Evolutionary conservation across 1,139 yeast species (phyloP).

Genomic region (Suhomyces atakaporum): DNA sequence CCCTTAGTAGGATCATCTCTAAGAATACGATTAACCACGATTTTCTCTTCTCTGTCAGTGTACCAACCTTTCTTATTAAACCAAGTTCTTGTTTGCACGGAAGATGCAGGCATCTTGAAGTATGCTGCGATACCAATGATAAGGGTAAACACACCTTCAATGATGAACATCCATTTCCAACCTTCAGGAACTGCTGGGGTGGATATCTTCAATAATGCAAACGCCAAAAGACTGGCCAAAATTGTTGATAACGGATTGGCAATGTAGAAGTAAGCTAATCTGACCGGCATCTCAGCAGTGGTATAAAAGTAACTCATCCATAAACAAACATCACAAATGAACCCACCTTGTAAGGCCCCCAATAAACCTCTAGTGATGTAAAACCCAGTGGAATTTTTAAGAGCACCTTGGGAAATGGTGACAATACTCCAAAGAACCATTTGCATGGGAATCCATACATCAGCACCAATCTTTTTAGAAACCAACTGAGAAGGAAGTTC

Average conservation of each 20-base stretch:
- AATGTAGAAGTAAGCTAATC: slow-evolving; percentile 30
- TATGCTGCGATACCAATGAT: slow-evolving; percentile 31
- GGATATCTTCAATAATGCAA: slow-evolving; percentile 28
- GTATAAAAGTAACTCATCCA: slow-evolving; percentile 37
- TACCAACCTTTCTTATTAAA: slow-evolving; percentile 38
- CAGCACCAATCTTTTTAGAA: slow-evolving; percentile 55
- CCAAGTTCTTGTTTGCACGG: slow-evolving; percentile 29
- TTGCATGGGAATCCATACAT: slow-evolving; percentile 56
- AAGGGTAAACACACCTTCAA: slow-evolving; percentile 36
- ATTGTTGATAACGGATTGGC: slow-evolving; percentile 25
- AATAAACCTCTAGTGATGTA: slow-evolving; percentile 29
- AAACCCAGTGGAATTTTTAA: slow-evolving; percentile 30
- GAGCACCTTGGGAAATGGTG: slow-evolving; percentile 46
- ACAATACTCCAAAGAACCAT: slow-evolving; percentile 53
- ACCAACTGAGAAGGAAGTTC: slow-evolving; percentile 59
- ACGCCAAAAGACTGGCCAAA: slow-evolving; percentile 30
- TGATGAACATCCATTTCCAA: slow-evolving; percentile 42
- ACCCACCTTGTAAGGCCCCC: slow-evolving; percentile 34
- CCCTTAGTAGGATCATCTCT: slow-evolving; percentile 38
- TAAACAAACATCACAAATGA: slow-evolving; percentile 31
- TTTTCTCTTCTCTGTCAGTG: slow-evolving; percentile 37
- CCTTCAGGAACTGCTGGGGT: slow-evolving; percentile 17
- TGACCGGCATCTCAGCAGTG: slow-evolving; percentile 27
- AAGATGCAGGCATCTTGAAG: slow-evolving; percentile 39
- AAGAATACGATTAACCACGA: slow-evolving; percentile 31